Evolutionary conservation across 148 eudicot species (phyloP).

Genomic region (Cornus suecica): DNA sequence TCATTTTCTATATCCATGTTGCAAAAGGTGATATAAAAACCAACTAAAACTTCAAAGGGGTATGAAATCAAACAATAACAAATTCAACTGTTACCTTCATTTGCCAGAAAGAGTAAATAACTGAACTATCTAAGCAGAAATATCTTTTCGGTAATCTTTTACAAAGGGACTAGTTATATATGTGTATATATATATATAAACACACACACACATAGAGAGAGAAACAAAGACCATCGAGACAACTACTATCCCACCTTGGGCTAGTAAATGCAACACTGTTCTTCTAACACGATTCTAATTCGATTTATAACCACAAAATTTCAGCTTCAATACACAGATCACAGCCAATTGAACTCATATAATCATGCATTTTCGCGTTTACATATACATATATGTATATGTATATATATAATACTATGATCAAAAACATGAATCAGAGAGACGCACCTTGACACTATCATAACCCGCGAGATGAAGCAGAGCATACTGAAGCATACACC

Average conservation of each 20-base stretch:
- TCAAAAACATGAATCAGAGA: background rate
- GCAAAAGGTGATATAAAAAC: background rate
- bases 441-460: slow-evolving; percentile 65
- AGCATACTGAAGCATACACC: slow-evolving; percentile 96
- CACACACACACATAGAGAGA: background rate
- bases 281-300: background rate
- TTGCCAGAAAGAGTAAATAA: too few species aligned
- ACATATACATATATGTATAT: background rate
- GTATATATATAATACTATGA: background rate
- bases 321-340: background rate
- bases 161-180: too few species aligned
- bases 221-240: too few species aligned
- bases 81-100: too few species aligned
- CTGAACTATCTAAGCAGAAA: too few species aligned
- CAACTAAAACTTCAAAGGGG: background rate
- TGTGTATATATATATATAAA: too few species aligned
- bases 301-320: background rate
- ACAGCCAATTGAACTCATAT: background rate
- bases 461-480: slow-evolving; percentile 94
- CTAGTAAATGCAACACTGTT: background rate
- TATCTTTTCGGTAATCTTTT: too few species aligned
- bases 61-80: background rate
- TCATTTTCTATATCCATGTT: too few species aligned
- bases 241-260: too few species aligned
- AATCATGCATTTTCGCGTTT: too few species aligned